Percentiles rank a stretch among this genome's conserved stretches.
phyloP scores from a whole-genome alignment of 2,329 filamentous ascomycete species.

The Myotisia sp. region DNA sequence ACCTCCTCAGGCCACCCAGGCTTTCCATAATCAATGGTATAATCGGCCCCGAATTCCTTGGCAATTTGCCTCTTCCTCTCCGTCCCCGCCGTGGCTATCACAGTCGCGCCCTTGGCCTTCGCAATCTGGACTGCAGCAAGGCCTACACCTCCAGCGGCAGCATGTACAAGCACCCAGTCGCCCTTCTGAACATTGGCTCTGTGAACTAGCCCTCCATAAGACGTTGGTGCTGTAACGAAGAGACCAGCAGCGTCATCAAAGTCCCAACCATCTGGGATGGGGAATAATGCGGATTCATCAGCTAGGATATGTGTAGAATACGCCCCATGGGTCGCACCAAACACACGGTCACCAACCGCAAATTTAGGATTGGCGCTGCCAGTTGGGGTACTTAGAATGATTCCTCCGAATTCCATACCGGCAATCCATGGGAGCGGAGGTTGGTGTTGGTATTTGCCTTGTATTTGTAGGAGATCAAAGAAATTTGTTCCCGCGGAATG shows the following conservation, averaged over 20 bases:
- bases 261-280: constrained; percentile 67
- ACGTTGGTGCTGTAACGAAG: constrained; percentile 84
- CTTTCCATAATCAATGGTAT: constrained; percentile 65
- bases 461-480: constrained; percentile 90
- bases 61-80: constrained; percentile 68
- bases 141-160: constrained; percentile 82
- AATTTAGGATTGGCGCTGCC: constrained; percentile 43
- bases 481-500: constrained; percentile 86
- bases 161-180: constrained; percentile 80
- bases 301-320: constrained; percentile 66
- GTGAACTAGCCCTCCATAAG: constrained; percentile 67
- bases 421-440: constrained; percentile 78
- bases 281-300: constrained; percentile 51
- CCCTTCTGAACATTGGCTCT: constrained; percentile 63
- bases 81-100: constrained; percentile 83
- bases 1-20: constrained; percentile 55
- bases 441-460: constrained; percentile 89
- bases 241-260: constrained; percentile 75
- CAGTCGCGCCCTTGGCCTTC: constrained; percentile 78
- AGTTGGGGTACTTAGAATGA: constrained; percentile 53
- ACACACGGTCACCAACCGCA: constrained; percentile 67
- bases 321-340: constrained; percentile 72
- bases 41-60: constrained; percentile 67
- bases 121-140: constrained; percentile 86
- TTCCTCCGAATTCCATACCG: constrained; percentile 75